Percentiles rank a stretch among this genome's conserved stretches.
These are phyloP conservation scores for Parvularia atlantis DNA, from an alignment of 78 protist species.

Conservation along the genomic window DNA sequence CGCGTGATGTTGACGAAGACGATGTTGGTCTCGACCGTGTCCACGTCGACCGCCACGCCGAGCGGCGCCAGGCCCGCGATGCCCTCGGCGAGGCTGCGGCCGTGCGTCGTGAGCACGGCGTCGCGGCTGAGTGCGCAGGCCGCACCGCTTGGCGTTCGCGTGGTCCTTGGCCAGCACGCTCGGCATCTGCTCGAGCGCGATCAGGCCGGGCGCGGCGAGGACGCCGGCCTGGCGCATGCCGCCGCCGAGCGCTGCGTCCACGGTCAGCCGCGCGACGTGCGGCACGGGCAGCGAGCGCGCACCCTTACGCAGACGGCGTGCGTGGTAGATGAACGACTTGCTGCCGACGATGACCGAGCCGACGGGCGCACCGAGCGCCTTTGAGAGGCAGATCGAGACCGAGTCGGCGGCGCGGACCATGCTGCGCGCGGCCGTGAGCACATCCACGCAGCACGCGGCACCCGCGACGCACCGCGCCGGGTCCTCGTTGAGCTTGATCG, in stretches of 20 bases:
- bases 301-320: slow-evolving; percentile 28
- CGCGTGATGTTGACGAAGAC: too few relatives aligned
- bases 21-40: too few relatives aligned
- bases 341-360: slow-evolving; percentile 48
- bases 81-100: too few relatives aligned
- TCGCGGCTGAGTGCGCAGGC: background rate
- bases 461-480: too few relatives aligned
- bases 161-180: slow-evolving; percentile 24
- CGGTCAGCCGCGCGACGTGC: background rate
- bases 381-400: slow-evolving; percentile 45
- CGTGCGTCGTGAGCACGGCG: too few relatives aligned
- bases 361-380: slow-evolving; percentile 64
- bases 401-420: slow-evolving; percentile 14
- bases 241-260: slow-evolving; percentile 46
- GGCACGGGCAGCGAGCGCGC: background rate
- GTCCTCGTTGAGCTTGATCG: background rate
- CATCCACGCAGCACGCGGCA: background rate
- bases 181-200: slow-evolving; percentile 15
- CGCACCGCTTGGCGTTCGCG: slow-evolving; percentile 16
- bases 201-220: slow-evolving; percentile 43
- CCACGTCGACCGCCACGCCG: too few relatives aligned
- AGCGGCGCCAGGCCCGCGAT: too few relatives aligned
- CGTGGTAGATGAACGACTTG: background rate
- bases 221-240: slow-evolving; percentile 67
- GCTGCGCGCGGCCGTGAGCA: too few relatives aligned